Percentiles rank a stretch among this genome's conserved stretches.
These are phyloP conservation scores for Paracamarosporium sp. DNA, from an alignment of 2,329 filamentous ascomycete genomes.

Conservation along the genomic window DNA sequence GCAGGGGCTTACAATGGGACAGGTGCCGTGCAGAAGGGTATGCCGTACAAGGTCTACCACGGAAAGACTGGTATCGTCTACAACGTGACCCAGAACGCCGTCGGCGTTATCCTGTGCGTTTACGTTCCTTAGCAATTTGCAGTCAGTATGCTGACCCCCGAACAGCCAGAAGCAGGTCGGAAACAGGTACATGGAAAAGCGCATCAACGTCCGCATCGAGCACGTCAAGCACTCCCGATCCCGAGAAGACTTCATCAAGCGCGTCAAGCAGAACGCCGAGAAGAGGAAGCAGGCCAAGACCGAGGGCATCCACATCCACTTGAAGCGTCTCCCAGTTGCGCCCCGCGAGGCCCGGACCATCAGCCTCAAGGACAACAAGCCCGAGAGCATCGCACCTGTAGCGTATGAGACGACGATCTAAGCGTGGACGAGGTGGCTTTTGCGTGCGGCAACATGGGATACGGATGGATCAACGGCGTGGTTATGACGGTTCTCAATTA, in stretches of 20 bases:
- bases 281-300: constrained; percentile 93
- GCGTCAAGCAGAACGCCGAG: constrained; percentile 95
- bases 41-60: constrained; percentile 99
- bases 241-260: constrained; percentile 93
- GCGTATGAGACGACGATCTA: constrained; percentile 99
- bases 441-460: constrained; percentile 44
- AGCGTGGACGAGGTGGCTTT: constrained; percentile 46
- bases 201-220: constrained; percentile 98
- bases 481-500: constrained; percentile 47
- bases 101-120: constrained; percentile 86
- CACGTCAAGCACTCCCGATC: constrained; percentile 95
- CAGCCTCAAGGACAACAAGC: constrained; percentile 79
- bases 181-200: constrained; percentile 99
- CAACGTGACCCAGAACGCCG: constrained; percentile 98
- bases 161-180: constrained; percentile 89
- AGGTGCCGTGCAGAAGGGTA: constrained; percentile 61
- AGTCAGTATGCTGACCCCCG: constrained; percentile 12
- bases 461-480: constrained; percentile 48
- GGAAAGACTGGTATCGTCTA: constrained; percentile 94
- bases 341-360: constrained; percentile 84
- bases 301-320: constrained; percentile 82
- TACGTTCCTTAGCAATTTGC: too few species aligned
- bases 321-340: constrained; percentile 86
- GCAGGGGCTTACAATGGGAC: constrained; percentile 27
- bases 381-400: constrained; percentile 89